phyloP scores from a whole-genome alignment of 2,329 filamentous ascomycete genomes.

The Diaporthe ampelina region DNA sequence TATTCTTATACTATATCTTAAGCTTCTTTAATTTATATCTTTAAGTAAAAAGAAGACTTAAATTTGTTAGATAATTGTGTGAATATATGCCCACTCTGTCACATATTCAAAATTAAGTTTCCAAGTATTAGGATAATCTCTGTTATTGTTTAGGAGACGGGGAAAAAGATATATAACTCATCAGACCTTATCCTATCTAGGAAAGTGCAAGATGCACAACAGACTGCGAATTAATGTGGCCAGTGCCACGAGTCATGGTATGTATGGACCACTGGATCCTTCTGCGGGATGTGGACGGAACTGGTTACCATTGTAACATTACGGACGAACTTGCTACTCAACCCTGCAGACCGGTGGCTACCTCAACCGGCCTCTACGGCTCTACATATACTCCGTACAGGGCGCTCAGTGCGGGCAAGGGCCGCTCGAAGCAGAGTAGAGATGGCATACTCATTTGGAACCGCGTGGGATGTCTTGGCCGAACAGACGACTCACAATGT shows the following conservation, averaged over 20 bases:
- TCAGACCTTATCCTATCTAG: background rate
- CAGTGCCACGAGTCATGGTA: background rate
- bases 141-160: background rate
- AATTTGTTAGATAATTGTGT: too few species aligned
- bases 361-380: background rate
- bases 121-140: background rate
- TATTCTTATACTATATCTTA: background rate
- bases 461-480: background rate
- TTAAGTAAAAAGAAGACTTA: too few species aligned
- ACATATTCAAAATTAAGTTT: background rate
- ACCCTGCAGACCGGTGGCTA: constrained; percentile 6
- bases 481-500: background rate
- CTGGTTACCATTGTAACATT: background rate
- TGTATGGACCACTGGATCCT: background rate
- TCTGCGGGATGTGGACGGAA: background rate
- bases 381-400: background rate
- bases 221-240: background rate
- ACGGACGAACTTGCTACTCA: background rate
- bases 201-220: background rate
- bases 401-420: background rate
- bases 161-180: background rate
- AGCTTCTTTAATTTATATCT: too few species aligned
- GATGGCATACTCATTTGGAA: background rate
- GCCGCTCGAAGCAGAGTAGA: background rate
- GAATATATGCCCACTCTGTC: too few species aligned